Base-by-base conservation (phyloP, 495 filamentous ascomycete genomes). In the Haplographium delicatum region DNA sequence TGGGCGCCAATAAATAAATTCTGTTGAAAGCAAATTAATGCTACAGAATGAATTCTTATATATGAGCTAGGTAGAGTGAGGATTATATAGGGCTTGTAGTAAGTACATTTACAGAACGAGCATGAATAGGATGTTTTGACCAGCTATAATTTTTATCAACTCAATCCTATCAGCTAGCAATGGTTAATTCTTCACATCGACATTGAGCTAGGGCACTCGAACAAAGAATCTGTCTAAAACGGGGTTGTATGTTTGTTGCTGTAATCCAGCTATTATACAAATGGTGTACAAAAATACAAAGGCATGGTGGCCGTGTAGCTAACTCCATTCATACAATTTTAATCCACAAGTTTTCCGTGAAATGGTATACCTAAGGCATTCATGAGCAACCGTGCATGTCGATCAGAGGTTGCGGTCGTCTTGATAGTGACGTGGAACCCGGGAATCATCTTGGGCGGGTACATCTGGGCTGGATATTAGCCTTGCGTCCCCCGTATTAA, bases 371-470 rank as follows among this genome's bases (percentile, higher is more conserved):
- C 93, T 62, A 96, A 68, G 22, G 89, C 75, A 61, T 81, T 82
- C 27, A 96, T 75, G 47, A 98, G 73, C 50, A 97, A 62, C 54
- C 87, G 80, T n/a, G 89, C 94, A 61, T 98, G 91, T 59, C 83
- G 83, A 61, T 98, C 91, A 15, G 85, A 94, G 16, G 73, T 89
- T 34, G 93, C 93, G 27, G 85, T 80, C 4, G 93, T 97, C 67
- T 96, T 88, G 47, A 96, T 65, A 27, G 83, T 86, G 47, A 98
- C 78, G 56, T 94, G 81, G 67, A 86, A 86, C 61, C 89, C 90
- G 4, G 93, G 89, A 41, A 98, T 87, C 91, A 96, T 91, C 72
- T 86, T 89, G 20, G 86, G 78, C 18, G 89, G 89, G 63, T 94
- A 95, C 74, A 72, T 66, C 74, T 83, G 56, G 51, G 18, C 19